Evolutionary conservation across 169 alveolate species (phyloP).

Genomic region (Toxoplasma gondii): DNA sequence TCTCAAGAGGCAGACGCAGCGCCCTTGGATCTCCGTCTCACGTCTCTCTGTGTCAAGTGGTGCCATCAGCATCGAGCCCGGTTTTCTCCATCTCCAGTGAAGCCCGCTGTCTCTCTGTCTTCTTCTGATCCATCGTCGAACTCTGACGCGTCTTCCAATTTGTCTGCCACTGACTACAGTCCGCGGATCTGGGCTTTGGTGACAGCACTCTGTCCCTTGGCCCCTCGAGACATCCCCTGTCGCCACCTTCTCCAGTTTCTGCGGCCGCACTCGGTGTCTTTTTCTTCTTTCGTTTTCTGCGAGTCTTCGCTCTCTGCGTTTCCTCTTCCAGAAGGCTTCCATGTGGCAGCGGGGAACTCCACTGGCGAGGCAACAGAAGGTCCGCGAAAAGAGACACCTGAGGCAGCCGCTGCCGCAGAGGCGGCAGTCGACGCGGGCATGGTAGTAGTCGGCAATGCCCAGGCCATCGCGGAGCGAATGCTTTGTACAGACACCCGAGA

Average conservation of each 20-base stretch:
- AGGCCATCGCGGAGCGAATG: not conserved
- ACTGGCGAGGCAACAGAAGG: not conserved
- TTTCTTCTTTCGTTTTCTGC: not conserved
- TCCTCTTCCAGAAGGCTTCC: too few species aligned
- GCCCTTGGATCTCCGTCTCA: not conserved
- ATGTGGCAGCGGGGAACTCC: not conserved
- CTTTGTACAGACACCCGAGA: not conserved
- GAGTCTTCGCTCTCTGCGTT: not conserved
- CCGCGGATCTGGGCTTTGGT: not conserved
- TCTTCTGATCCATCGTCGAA: not conserved
- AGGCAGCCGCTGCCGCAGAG: not conserved
- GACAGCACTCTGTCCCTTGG: not conserved
- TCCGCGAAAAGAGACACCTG: not conserved
- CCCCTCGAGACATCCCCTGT: slow-evolving; percentile 15
- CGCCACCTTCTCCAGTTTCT: not conserved
- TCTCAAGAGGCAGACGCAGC: not conserved
- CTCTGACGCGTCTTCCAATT: not conserved
- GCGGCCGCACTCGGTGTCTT: not conserved
- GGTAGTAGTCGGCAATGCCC: not conserved
- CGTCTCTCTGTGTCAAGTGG: not conserved
- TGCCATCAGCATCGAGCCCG: not conserved
- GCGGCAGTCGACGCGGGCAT: not conserved
- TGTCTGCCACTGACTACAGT: too few species aligned
- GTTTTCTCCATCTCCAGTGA: not conserved
- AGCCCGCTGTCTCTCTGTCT: not conserved